These are phyloP conservation scores for Boletus coccyginus DNA, from an alignment of 768 basidiomycete species.

Conservation along the genomic window DNA sequence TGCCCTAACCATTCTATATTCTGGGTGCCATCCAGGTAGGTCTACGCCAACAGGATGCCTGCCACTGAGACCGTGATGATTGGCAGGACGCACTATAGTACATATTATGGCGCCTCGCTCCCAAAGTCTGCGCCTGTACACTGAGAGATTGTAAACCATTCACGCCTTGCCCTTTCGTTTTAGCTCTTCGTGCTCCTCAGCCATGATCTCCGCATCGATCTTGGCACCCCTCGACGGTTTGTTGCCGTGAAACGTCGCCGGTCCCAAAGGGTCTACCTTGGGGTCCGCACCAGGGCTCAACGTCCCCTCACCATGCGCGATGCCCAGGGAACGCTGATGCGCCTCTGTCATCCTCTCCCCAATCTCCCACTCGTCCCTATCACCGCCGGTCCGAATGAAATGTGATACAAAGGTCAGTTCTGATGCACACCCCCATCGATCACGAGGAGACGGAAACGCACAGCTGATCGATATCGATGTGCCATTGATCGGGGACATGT, in stretches of 20 bases:
- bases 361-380: slow-evolving; percentile 45
- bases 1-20: slow-evolving; percentile 25
- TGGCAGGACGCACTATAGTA: neutral
- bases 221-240: slow-evolving; percentile 56
- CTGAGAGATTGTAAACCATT: neutral
- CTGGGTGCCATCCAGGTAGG: neutral
- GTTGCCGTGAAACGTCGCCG: slow-evolving; percentile 52
- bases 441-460: neutral
- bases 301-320: slow-evolving; percentile 24
- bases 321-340: slow-evolving; percentile 28
- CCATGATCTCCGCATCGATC: slow-evolving; percentile 55
- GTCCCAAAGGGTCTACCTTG: slow-evolving; percentile 44
- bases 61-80: neutral
- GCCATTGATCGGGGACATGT: slow-evolving; percentile 34
- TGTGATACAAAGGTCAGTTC: neutral
- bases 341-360: slow-evolving; percentile 37
- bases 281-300: slow-evolving; percentile 32
- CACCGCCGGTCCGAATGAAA: neutral
- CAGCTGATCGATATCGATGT: slow-evolving; percentile 36
- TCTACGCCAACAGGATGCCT: neutral
- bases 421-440: neutral
- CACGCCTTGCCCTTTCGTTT: slow-evolving; percentile 41
- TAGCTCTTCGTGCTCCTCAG: slow-evolving; percentile 49
- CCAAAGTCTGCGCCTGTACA: neutral
- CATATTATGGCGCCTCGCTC: neutral